phyloP scores from a whole-genome alignment of 192 early-diverging fungal genomes.

The Umbelopsis sp. region DNA sequence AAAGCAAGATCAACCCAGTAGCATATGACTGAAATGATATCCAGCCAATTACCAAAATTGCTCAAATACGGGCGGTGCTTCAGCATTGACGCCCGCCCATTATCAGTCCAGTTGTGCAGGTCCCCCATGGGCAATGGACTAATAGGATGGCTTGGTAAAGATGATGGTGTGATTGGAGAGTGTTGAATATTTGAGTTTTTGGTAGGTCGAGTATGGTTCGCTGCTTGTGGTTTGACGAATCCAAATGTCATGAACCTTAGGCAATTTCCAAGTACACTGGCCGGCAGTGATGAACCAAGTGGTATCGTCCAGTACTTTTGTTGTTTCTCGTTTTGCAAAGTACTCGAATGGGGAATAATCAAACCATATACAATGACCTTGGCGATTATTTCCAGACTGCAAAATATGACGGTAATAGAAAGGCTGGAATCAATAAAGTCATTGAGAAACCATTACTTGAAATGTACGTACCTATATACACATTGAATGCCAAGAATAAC shows the following conservation, averaged over 20 bases:
- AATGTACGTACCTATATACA: conserved; percentile 41
- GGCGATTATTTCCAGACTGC: conserved; percentile 31
- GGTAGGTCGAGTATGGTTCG: not conserved
- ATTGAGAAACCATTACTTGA: not conserved
- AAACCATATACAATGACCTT: conserved; percentile 51
- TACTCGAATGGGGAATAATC: conserved; percentile 14
- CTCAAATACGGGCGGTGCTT: conserved; percentile 46
- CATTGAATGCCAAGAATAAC: conserved; percentile 41
- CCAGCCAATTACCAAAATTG: conserved; percentile 46
- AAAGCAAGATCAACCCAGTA: conserved; percentile 58
- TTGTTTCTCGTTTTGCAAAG: not conserved
- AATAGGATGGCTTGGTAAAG: not conserved
- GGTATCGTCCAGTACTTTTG: not conserved
- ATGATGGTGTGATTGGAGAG: not conserved
- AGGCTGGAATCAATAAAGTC: not conserved
- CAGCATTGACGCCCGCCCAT: not conserved
- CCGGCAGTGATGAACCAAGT: not conserved
- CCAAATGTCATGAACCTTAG: not conserved
- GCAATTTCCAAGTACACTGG: not conserved
- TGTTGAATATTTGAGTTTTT: not conserved
- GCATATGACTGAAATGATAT: conserved; percentile 46
- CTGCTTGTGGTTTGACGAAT: not conserved
- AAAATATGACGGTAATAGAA: not conserved
- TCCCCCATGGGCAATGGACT: not conserved
- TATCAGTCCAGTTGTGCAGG: not conserved